These are phyloP conservation scores for Colletotrichum cereale DNA, from an alignment of 2,329 filamentous ascomycete species.

Conservation along the genomic window DNA sequence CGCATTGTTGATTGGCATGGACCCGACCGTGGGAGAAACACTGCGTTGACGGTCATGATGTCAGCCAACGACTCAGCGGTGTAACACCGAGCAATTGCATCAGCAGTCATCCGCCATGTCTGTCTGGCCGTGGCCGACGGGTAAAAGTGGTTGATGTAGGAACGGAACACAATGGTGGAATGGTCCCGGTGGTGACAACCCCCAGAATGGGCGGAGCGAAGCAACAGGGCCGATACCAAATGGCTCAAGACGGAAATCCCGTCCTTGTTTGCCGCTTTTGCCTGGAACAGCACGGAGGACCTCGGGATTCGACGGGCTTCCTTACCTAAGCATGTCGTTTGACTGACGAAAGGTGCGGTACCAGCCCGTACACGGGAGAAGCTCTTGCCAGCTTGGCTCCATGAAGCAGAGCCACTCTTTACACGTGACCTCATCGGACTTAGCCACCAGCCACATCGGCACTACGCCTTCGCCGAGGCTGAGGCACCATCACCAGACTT, in stretches of 20 bases:
- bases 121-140: constrained; percentile 19
- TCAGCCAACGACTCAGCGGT: constrained; percentile 17
- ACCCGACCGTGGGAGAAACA: constrained; percentile 18
- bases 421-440: background rate
- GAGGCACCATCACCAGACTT: constrained; percentile 18
- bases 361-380: background rate
- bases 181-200: background rate
- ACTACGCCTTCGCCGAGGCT: constrained; percentile 24
- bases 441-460: constrained; percentile 26
- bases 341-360: constrained; percentile 12
- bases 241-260: constrained; percentile 34
- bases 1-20: constrained; percentile 37
- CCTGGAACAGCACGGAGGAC: constrained; percentile 21
- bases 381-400: no score
- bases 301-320: constrained; percentile 20
- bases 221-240: constrained; percentile 2
- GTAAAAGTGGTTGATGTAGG: constrained; percentile 34
- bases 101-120: constrained; percentile 31
- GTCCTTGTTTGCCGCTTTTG: constrained; percentile 32
- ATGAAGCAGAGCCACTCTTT: background rate
- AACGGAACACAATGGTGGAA: constrained; percentile 3
- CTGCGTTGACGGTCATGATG: constrained; percentile 29
- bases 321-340: constrained; percentile 22
- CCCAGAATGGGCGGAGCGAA: background rate
- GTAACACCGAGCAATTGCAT: constrained; percentile 19